A percentile compares a stretch with the other conserved stretches of the same genome.
phyloP scores from a whole-genome alignment of 257 asterid genomes.

The Solanum tacnaense region DNA sequence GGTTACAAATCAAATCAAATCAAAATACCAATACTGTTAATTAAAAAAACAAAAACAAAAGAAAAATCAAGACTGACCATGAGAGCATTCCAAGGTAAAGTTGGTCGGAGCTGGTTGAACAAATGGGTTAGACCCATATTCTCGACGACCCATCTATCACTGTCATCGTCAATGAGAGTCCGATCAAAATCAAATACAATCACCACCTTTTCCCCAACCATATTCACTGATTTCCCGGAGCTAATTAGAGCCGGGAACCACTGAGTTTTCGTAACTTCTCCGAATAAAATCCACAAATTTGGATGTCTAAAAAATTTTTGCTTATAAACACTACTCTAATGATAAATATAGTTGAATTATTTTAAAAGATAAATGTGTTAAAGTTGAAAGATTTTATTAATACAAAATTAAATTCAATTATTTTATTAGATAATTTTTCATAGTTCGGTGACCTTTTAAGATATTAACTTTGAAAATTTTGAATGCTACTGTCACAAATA shows the following conservation, averaged over 20 bases:
- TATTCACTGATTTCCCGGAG: neutral
- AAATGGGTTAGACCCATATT: constrained; percentile 47
- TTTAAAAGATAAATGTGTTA: too few species aligned
- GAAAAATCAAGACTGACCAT: constrained; percentile 32
- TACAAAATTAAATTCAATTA: too few species aligned
- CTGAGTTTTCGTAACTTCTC: neutral
- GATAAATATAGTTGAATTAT: too few species aligned
- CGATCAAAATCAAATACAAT: constrained; percentile 65
- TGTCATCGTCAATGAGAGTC: constrained; percentile 70
- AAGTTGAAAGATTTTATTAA: too few species aligned
- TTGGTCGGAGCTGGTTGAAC: constrained; percentile 52
- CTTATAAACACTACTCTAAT: neutral
- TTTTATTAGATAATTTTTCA: too few species aligned
- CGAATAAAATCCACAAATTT: neutral
- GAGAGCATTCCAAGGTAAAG: constrained; percentile 76
- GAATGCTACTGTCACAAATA: too few species aligned
- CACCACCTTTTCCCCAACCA: constrained; percentile 9
- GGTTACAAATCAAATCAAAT: neutral
- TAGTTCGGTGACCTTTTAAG: too few species aligned
- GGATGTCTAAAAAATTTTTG: neutral
- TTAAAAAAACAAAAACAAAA: neutral
- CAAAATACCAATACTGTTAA: neutral
- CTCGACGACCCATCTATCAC: constrained; percentile 66
- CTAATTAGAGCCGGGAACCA: neutral
- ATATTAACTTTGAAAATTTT: too few species aligned